Conservation (phyloP, 2,329 filamentous ascomycete species). For the Ceratocystis destructans region DNA sequence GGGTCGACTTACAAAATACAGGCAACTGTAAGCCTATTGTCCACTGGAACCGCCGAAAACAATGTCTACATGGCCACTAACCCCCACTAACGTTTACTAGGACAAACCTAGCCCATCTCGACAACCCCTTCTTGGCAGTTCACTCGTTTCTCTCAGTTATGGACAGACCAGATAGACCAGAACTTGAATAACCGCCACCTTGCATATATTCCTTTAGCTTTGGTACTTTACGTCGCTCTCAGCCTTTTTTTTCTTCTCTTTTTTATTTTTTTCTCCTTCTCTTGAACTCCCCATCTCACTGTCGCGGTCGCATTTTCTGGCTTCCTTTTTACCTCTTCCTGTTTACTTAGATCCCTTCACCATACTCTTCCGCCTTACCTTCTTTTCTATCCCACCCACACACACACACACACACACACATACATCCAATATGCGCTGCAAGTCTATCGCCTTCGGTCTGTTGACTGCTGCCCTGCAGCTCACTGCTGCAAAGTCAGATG, state of each 20-base stretch:
- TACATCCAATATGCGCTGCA: constrained; percentile 33
- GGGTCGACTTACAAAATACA: constrained; percentile 1
- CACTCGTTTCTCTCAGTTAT: neutral
- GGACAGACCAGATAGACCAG: constrained; percentile 5
- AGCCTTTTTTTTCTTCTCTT: constrained; percentile 20
- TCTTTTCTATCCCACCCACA: neutral
- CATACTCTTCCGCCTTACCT: constrained; percentile 11
- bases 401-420: constrained; percentile 14
- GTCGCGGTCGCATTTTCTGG: constrained; percentile 12
- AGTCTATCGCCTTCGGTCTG: constrained; percentile 40
- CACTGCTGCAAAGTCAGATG: constrained; percentile 59
- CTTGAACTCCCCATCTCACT: constrained; percentile 4
- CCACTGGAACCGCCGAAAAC: neutral
- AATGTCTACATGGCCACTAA: neutral
- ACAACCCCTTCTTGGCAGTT: too few relatives aligned
- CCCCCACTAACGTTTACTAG: too few relatives aligned
- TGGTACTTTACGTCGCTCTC: neutral
- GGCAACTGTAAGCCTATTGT: neutral
- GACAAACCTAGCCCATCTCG: neutral
- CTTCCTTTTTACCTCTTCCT: constrained; percentile 10
- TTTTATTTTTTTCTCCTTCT: constrained; percentile 15
- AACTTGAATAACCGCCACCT: constrained; percentile 16
- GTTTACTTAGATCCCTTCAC: constrained; percentile 6
- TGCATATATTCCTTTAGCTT: constrained; percentile 16
- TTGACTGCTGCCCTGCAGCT: constrained; percentile 44